Percentiles rank a stretch among this genome's conserved stretches.
These are phyloP conservation scores for Mrakia frigida DNA, from an alignment of 768 basidiomycete species.

Conservation along the genomic window DNA sequence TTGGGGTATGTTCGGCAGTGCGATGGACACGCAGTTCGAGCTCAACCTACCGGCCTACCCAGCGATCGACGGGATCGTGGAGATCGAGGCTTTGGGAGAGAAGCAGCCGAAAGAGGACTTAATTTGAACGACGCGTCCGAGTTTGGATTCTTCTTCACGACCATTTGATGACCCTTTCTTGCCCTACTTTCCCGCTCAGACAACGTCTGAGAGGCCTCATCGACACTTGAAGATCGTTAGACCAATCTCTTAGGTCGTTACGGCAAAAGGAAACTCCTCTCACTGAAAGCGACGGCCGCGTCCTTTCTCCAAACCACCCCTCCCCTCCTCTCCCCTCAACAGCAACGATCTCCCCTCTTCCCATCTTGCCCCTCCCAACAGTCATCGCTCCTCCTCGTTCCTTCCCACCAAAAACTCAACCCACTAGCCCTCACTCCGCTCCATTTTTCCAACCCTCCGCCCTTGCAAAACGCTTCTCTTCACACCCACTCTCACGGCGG, in stretches of 20 bases:
- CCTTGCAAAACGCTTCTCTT: no score
- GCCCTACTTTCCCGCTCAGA: no score
- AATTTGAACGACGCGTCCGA: background rate
- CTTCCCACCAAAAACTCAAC: background rate
- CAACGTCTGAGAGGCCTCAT: no score
- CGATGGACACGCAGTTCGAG: constrained; percentile 64
- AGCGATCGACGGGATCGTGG: constrained; percentile 72
- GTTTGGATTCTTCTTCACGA: background rate
- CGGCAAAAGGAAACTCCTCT: no score
- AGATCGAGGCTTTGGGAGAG: constrained; percentile 49
- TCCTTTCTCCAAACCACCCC: no score
- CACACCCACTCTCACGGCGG: no score
- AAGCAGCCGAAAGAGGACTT: background rate
- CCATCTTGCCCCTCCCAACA: background rate
- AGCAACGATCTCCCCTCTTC: background rate
- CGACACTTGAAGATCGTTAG: no score
- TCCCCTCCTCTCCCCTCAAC: background rate
- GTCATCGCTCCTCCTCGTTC: background rate
- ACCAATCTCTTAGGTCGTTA: no score
- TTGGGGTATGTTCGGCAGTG: constrained; percentile 47
- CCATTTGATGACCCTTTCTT: no score
- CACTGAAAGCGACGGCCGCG: no score
- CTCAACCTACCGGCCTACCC: constrained; percentile 79
- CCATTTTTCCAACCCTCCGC: background rate
- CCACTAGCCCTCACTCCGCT: background rate